phyloP scores from a whole-genome alignment of 2,329 filamentous ascomycete species.

The Fusarium coicis region DNA sequence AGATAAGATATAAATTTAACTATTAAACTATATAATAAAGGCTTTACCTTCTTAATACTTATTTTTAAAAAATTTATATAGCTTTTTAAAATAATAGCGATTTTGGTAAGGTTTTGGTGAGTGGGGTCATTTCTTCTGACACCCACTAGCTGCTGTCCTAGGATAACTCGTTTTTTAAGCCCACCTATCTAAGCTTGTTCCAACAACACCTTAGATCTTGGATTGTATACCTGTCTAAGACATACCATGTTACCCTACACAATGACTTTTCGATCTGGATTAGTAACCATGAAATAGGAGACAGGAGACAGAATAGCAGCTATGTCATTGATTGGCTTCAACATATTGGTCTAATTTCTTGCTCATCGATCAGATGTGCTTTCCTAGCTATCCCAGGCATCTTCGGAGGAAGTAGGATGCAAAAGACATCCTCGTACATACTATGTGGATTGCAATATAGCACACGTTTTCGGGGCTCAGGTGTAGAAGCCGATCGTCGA shows the following conservation, averaged over 20 bases:
- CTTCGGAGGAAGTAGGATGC: not conserved
- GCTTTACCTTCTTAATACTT: too few species aligned
- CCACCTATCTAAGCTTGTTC: not conserved
- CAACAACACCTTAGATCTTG: not conserved
- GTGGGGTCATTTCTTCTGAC: too few species aligned
- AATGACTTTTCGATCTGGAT: not conserved
- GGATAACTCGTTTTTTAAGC: not conserved
- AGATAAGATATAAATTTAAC: too few species aligned
- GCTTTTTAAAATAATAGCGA: too few species aligned
- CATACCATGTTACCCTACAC: not conserved
- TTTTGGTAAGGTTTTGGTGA: too few species aligned
- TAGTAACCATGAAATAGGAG: not conserved
- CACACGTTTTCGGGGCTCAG: not conserved
- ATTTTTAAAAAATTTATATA: too few species aligned
- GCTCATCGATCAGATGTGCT: not conserved
- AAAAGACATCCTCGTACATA: not conserved
- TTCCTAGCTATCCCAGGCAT: too few species aligned
- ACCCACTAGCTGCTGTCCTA: not conserved
- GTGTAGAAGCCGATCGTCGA: not conserved
- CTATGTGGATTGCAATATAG: not conserved
- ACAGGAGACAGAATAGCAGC: not conserved
- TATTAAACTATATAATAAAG: too few species aligned
- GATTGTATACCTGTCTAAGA: not conserved
- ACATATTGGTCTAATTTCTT: not conserved
- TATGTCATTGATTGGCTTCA: not conserved